Percentiles rank a stretch among this genome's conserved stretches.
Conservation (phyloP, 176 grass and related monocot genomes). For the Eleusine coracana region DNA sequence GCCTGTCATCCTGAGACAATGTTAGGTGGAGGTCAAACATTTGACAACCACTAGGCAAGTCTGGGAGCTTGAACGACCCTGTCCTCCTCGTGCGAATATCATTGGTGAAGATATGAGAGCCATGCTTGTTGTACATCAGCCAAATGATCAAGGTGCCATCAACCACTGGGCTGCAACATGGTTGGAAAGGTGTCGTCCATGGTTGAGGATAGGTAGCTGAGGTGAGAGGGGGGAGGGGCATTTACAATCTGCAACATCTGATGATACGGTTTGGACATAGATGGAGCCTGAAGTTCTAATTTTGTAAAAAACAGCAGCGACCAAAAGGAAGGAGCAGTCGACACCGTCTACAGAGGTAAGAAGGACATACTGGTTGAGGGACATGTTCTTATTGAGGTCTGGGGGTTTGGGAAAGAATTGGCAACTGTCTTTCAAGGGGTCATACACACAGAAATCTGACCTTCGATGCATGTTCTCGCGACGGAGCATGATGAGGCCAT, state of each 20-base stretch:
- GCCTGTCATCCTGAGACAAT: not conserved
- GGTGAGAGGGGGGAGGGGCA: not conserved
- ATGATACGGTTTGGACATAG: not conserved
- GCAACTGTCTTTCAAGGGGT: not conserved
- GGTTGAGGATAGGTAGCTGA: not conserved
- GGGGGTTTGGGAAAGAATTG: not conserved
- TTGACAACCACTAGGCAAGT: not conserved
- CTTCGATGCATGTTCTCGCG: not conserved
- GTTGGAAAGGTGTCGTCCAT: not conserved
- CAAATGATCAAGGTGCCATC: not conserved
- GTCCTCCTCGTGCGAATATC: not conserved
- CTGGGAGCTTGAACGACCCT: not conserved
- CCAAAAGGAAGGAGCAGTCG: not conserved
- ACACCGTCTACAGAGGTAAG: conserved; percentile 8
- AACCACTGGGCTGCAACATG: not conserved
- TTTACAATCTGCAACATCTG: not conserved
- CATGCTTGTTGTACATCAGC: not conserved
- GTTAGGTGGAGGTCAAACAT: not conserved
- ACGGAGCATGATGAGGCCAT: not conserved
- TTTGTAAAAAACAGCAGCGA: not conserved
- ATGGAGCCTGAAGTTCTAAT: not conserved
- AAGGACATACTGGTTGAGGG: not conserved
- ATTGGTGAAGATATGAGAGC: not conserved
- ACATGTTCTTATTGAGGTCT: not conserved
- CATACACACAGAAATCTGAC: not conserved